phyloP scores from a whole-genome alignment of 768 basidiomycete species.

The Lyophyllum shimeji region DNA sequence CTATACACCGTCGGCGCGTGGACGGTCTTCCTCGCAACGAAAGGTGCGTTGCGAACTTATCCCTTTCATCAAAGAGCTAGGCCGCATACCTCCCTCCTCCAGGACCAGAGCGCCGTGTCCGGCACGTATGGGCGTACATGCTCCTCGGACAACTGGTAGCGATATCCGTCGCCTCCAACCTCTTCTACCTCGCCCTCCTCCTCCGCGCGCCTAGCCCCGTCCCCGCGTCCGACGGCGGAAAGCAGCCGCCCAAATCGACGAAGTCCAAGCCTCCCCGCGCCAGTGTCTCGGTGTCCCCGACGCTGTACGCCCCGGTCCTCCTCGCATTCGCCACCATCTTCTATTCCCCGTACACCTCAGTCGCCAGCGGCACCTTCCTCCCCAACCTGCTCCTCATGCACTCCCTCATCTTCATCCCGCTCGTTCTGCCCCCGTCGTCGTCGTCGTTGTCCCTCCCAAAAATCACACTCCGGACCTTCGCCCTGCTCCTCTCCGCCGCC shows the following conservation, averaged over 20 bases:
- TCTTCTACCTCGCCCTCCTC: conserved; percentile 57
- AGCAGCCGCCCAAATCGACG: background rate
- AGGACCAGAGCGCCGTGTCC: conserved; percentile 42
- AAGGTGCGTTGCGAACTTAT: conserved; percentile 39
- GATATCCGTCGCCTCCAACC: conserved; percentile 61
- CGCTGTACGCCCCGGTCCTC: conserved; percentile 43
- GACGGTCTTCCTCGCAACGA: conserved; percentile 48
- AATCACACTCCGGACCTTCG: background rate
- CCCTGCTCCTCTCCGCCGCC: background rate
- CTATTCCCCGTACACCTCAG: conserved; percentile 40
- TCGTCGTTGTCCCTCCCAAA: background rate
- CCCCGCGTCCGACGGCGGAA: too few species aligned
- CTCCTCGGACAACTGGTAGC: conserved; percentile 72
- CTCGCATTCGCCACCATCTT: conserved; percentile 45
- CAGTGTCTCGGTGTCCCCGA: conserved; percentile 12
- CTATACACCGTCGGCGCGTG: conserved; percentile 57
- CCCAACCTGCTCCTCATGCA: conserved; percentile 65
- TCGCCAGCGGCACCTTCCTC: conserved; percentile 42
- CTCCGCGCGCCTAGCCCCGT: too few species aligned
- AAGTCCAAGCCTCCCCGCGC: background rate
- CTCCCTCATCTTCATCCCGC: conserved; percentile 50
- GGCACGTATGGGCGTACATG: conserved; percentile 66
- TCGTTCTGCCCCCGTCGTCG: conserved; percentile 30
- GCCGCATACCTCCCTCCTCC: too few species aligned
- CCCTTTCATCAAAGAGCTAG: too few species aligned